phyloP scores from a whole-genome alignment of 192 early-diverging fungal species.

The Backusella psychrophila region DNA sequence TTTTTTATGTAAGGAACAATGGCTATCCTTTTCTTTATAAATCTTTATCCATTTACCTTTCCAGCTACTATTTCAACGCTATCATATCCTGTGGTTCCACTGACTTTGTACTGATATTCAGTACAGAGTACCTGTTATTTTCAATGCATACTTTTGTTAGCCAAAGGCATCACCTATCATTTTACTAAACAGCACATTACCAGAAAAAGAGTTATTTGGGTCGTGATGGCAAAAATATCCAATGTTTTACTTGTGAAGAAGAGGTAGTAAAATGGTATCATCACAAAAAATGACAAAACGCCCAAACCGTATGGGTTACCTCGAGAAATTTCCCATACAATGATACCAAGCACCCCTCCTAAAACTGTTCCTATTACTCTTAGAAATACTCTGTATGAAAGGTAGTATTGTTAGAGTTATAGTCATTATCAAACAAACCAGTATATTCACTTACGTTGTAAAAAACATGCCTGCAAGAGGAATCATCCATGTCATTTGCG shows the following conservation, averaged over 20 bases:
- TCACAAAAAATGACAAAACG: constrained; percentile 22
- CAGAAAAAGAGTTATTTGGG: constrained; percentile 20
- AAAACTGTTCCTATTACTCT: constrained; percentile 15
- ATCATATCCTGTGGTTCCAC: background rate
- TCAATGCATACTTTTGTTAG: background rate
- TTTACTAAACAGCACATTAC: background rate
- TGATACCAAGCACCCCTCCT: constrained; percentile 19
- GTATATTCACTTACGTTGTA: constrained; percentile 15
- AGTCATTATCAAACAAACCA: background rate
- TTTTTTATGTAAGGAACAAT: background rate
- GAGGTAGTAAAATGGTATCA: constrained; percentile 19
- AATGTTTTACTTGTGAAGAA: constrained; percentile 20
- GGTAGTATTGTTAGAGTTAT: background rate
- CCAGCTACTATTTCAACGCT: constrained; percentile 22
- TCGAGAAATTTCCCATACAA: constrained; percentile 27
- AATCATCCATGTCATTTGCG: constrained; percentile 22
- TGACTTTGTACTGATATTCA: constrained; percentile 5
- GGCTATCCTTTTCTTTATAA: background rate
- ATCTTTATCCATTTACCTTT: constrained; percentile 9
- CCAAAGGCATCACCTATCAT: background rate
- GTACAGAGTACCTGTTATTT: constrained; percentile 19
- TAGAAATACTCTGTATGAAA: constrained; percentile 7
- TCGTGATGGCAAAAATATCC: constrained; percentile 12
- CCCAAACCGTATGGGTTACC: constrained; percentile 31
- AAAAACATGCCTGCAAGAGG: constrained; percentile 31